Evolutionary conservation across 305 asterid genomes (phyloP).

Genomic region (Solanum chacoense): DNA sequence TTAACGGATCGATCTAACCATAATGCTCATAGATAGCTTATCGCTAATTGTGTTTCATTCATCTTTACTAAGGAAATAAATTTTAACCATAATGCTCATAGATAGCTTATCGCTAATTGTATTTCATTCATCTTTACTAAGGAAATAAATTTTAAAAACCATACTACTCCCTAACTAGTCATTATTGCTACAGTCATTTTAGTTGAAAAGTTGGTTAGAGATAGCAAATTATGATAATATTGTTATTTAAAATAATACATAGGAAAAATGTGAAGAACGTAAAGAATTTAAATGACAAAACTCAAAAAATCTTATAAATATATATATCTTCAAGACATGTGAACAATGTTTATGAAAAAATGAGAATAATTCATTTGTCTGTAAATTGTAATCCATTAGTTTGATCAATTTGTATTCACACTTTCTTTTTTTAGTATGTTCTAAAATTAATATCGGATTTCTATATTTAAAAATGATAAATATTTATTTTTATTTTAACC

Average conservation of each 20-base stretch:
- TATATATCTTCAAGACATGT: not conserved
- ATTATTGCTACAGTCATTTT: not conserved
- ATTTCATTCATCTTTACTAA: not conserved
- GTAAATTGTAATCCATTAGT: not conserved
- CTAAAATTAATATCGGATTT: not conserved
- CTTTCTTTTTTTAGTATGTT: not conserved
- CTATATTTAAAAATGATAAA: not conserved
- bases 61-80: not conserved
- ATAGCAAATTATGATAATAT: not conserved
- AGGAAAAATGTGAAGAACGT: not conserved
- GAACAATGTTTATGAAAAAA: not conserved
- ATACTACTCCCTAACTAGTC: not conserved
- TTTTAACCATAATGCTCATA: not conserved
- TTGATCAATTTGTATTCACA: not conserved
- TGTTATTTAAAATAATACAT: not conserved
- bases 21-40: not conserved
- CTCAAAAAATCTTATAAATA: not conserved
- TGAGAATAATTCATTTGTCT: not conserved
- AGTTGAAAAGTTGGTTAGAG: not conserved
- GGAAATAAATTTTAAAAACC: not conserved
- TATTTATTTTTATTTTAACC: not conserved
- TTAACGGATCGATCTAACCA: not conserved
- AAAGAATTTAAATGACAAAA: not conserved
- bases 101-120: not conserved
- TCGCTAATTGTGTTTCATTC: not conserved